Base-by-base conservation (phyloP, 1,284 basidiomycete genomes). In the Paramarasmius palmivorus region DNA sequence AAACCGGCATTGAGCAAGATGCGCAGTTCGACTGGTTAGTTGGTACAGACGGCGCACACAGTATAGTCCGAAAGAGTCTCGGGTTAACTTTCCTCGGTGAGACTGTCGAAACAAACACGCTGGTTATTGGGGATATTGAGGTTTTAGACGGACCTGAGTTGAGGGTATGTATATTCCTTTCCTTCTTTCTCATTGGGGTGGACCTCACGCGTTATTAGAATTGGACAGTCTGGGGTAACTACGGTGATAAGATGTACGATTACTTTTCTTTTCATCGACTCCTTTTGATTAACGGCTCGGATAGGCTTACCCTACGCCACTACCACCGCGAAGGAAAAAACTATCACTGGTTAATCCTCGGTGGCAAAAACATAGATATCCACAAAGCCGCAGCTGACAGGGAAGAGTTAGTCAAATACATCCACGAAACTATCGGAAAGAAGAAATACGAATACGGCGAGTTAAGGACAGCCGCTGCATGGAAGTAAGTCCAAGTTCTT, bases 1-100 rank as follows among this genome's bases (percentile, higher is more conserved):
- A 23, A 36, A 34, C 29, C 12, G n/a, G 6, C 4, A 25, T n/a
- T 2, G 63, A 57, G 42, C 7, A 32, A 32, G 46, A 47, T 6
- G 52, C 49, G 19, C 59, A 56, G 22, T 20, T 54, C 15, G 53
- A 58, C 9, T 56, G 46, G 10, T 20, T 52, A 23, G 63, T 77
- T 41, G 74, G 75, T 8, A 65, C 73, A 1, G 76, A 78, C 56
- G 74, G 74, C 6, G 75, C 72, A 1, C 66, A 65, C 20, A 68
- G 73, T 32, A 56, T 66, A 51, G 56, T 62, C 17, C 65, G 67
- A 23, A 72, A 72, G 49, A 58, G 62, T 19, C 57, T 70, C 1
- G 64, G 65, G 0, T 42, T 71, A 10, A 50, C 63, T 0, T 72
- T 73, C 50, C 45, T 68, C 0, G 72, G 73, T 0, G 64, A 73